Base-by-base conservation (phyloP, 2,329 filamentous ascomycete species). In the Diplodia corticola region DNA sequence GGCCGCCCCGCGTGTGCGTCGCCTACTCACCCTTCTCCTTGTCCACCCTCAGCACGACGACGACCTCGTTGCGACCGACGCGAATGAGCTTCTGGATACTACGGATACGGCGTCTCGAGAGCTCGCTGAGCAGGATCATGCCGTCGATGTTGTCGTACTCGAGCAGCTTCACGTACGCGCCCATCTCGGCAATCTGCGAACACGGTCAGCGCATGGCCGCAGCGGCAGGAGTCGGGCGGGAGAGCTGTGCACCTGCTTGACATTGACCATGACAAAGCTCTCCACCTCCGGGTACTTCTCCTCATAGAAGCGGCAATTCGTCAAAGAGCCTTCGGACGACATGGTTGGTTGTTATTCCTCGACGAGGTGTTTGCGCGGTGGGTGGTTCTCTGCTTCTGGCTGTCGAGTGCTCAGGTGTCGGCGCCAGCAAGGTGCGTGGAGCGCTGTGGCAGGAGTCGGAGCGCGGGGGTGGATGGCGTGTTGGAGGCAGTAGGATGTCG, bases 61-160 rank as follows among this genome's bases (percentile, higher is more conserved):
- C 95, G 65, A 99, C 95, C 81, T 99, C 95, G 77, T 99, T 99
- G 74, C 96, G 91, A 67, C 96, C 96, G 69, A 99, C 95, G 71
- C 95, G 90, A 75, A 99, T 99, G 72, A 99, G 90, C 83, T 99
- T 99, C 82, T 99, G 96, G 75, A 99, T 99, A 86, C 89, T 93
- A 84, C 95, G 86, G 76, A 99, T 99, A 90, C 95, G 95, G 87
- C 95, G 88, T 85, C 95, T 89, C 68, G 96, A 99, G 70, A 99
- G 88, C 82, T 99, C 95, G 75, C 92, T 97, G 71, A 99, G 92
- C 72, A 99, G 85, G 76, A 99, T 99, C 96, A 99, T 99, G 88
- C 95, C 95, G 79, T 99, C 96, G 76, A 99, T 99, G 83, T 98
- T 97, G 82, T 99, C 95, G 83, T 99, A 99, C 84, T 99, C 95